Percentiles rank a stretch among this genome's conserved stretches.
phyloP scores from a whole-genome alignment of 768 basidiomycete genomes.

The Phylloporus arenicola region DNA sequence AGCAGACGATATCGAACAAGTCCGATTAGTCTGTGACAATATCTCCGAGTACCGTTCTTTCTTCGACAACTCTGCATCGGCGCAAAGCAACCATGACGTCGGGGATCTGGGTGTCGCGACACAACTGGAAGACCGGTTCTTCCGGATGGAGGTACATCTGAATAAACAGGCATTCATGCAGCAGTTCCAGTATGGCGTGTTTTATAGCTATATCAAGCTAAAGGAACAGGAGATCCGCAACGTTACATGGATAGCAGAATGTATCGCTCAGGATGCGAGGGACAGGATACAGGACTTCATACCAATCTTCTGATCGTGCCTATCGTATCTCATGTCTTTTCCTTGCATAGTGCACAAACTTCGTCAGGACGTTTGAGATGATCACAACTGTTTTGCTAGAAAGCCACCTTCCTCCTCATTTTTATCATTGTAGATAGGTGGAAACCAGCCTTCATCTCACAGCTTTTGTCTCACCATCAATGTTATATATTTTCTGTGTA shows the following conservation, averaged over 20 bases:
- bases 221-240: conserved; percentile 90
- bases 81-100: conserved; percentile 32
- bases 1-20: conserved; percentile 94
- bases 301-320: conserved; percentile 64
- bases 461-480: too few relatives aligned
- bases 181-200: conserved; percentile 93
- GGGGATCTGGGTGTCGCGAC: conserved; percentile 49
- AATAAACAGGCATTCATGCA: conserved; percentile 96
- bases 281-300: conserved; percentile 95
- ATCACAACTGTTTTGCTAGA: not conserved
- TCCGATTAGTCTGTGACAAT: conserved; percentile 79
- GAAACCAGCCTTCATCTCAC: too few relatives aligned
- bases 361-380: not conserved
- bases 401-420: too few relatives aligned
- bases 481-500: too few relatives aligned
- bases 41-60: conserved; percentile 88
- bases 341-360: conserved; percentile 5
- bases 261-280: conserved; percentile 94
- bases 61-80: conserved; percentile 56
- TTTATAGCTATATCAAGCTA: conserved; percentile 87
- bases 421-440: too few relatives aligned
- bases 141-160: conserved; percentile 85
- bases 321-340: conserved; percentile 1
- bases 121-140: conserved; percentile 90
- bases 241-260: conserved; percentile 93